Evolutionary conservation across 2,329 filamentous ascomycete genomes (phyloP).

Genomic region (Botrytis medusae): DNA sequence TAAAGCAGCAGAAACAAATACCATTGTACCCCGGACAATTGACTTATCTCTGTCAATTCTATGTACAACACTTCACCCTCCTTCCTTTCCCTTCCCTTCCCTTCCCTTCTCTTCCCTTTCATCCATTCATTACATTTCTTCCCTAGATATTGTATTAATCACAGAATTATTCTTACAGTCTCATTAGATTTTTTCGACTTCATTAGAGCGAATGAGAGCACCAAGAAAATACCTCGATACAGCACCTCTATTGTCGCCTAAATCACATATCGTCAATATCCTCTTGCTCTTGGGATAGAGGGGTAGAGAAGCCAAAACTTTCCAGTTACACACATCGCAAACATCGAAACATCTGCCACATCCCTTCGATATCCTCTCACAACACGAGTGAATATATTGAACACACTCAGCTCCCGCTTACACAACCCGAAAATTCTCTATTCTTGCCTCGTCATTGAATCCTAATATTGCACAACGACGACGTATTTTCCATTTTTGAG

Average conservation of each 20-base stretch:
- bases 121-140: neutral
- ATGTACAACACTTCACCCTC: neutral
- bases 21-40: neutral
- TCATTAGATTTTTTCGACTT: neutral
- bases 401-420: neutral
- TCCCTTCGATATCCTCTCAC: neutral
- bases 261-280: neutral
- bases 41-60: neutral
- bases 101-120: neutral
- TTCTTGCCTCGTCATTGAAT: neutral
- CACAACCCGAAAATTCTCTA: slow-evolving; percentile 1
- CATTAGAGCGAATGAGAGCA: neutral
- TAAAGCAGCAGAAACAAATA: neutral
- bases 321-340: neutral
- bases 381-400: neutral
- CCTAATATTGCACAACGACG: slow-evolving; percentile 1
- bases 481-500: neutral
- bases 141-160: neutral
- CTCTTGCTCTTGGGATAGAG: neutral
- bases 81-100: neutral
- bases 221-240: neutral
- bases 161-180: neutral
- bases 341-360: neutral
- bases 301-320: slow-evolving; percentile 4
- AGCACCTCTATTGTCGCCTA: neutral